phyloP scores from a whole-genome alignment of 257 asterid genomes.

The Solanum etuberosum region DNA sequence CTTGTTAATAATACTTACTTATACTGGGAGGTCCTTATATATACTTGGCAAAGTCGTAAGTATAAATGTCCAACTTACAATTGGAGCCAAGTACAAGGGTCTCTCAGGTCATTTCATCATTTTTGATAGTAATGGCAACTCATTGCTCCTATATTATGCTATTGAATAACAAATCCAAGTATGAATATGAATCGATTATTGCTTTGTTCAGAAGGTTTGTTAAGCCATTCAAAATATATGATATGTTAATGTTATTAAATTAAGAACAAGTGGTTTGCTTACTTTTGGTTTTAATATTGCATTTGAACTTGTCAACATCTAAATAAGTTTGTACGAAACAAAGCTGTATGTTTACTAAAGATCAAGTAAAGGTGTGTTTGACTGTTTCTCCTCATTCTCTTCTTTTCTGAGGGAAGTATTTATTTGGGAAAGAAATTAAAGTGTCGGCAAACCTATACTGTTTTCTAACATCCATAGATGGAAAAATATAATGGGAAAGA shows the following conservation, averaged over 20 bases:
- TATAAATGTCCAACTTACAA: too few relatives aligned
- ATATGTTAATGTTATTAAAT: background rate
- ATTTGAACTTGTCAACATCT: background rate
- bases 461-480: background rate
- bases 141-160: background rate
- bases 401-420: background rate
- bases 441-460: background rate
- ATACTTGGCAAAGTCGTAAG: fast-evolving
- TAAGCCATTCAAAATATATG: background rate
- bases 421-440: background rate
- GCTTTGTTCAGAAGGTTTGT: background rate
- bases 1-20: background rate
- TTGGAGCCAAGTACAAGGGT: fast-evolving
- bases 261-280: background rate
- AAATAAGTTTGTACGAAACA: background rate
- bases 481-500: background rate
- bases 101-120: too few relatives aligned
- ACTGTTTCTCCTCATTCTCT: background rate
- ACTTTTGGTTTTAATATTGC: background rate
- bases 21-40: background rate
- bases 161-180: background rate
- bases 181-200: background rate
- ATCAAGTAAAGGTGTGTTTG: background rate
- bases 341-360: background rate
- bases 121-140: background rate